These are phyloP conservation scores for Heliocybe sulcata DNA, from an alignment of 1,284 basidiomycete genomes.

Conservation along the genomic window DNA sequence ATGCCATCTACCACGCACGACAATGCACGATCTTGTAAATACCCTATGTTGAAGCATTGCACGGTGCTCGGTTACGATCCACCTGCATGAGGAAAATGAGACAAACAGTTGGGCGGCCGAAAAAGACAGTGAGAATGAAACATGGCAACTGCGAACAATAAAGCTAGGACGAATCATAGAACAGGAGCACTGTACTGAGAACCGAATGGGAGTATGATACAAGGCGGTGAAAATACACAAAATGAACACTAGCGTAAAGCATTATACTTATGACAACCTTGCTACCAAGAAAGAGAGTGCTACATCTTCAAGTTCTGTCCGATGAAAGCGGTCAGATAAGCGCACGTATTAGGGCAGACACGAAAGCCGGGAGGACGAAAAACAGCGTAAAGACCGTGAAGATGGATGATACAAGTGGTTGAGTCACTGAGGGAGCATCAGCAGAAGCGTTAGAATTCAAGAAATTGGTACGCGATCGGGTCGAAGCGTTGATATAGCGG, in stretches of 20 bases:
- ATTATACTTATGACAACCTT: background rate
- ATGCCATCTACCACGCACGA: no score
- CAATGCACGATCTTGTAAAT: no score
- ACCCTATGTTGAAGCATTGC: no score
- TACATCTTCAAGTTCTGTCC: no score
- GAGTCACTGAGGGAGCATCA: background rate
- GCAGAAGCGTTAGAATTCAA: conserved; percentile 49
- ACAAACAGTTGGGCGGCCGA: no score
- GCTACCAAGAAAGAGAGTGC: background rate
- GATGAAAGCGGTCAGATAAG: no score
- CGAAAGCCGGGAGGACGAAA: background rate
- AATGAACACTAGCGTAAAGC: background rate
- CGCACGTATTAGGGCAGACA: background rate
- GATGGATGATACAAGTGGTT: background rate
- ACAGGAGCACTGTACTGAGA: no score
- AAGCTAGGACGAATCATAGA: no score
- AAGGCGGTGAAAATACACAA: background rate
- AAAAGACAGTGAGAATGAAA: background rate
- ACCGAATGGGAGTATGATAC: background rate
- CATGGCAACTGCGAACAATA: background rate
- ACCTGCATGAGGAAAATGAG: no score
- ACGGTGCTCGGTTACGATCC: no score
- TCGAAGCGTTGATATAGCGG: conserved; percentile 57
- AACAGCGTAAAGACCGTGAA: no score
- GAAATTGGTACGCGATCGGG: conserved; percentile 59